These are phyloP conservation scores for Trichoderma lentiforme DNA, from an alignment of 2,329 filamentous ascomycete species.

Conservation along the genomic window DNA sequence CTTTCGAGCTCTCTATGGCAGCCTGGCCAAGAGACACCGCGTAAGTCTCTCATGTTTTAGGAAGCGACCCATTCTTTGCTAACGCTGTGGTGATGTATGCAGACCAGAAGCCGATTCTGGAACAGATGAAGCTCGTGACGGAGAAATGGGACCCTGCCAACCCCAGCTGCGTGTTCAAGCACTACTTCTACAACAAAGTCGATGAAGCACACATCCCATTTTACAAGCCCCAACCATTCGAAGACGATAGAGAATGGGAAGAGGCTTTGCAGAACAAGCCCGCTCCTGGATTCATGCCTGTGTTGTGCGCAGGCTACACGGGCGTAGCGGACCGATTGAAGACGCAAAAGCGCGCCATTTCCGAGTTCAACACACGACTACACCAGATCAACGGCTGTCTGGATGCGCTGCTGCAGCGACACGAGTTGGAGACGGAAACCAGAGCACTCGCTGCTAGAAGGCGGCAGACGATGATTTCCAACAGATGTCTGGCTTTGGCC, in stretches of 20 bases:
- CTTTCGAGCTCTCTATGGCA: constrained; percentile 52
- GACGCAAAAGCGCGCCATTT: constrained; percentile 66
- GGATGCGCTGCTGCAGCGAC: constrained; percentile 67
- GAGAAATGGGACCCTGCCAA: constrained; percentile 71
- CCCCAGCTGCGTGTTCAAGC: constrained; percentile 70
- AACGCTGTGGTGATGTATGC: not conserved
- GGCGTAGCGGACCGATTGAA: constrained; percentile 69
- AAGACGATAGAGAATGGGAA: constrained; percentile 79
- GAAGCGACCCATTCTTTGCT: not conserved
- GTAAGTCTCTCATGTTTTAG: constrained; percentile 34
- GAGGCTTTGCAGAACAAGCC: constrained; percentile 79
- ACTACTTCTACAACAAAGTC: constrained; percentile 86
- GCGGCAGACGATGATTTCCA: constrained; percentile 68
- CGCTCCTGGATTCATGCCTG: constrained; percentile 70
- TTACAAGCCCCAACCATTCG: constrained; percentile 65
- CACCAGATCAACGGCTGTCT: constrained; percentile 78
- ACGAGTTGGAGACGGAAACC: constrained; percentile 74
- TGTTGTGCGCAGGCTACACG: constrained; percentile 70
- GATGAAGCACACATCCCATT: constrained; percentile 71
- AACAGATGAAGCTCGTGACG: constrained; percentile 68
- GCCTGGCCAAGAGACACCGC: constrained; percentile 47
- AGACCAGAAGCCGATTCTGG: constrained; percentile 67
- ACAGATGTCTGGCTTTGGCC: constrained; percentile 70
- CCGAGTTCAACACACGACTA: constrained; percentile 66
- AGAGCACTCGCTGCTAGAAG: constrained; percentile 69